A percentile compares a stretch with the other conserved stretches of the same genome.
phyloP scores from a whole-genome alignment of 2,329 filamentous ascomycete species.

The Phaeosphaeria sp. region DNA sequence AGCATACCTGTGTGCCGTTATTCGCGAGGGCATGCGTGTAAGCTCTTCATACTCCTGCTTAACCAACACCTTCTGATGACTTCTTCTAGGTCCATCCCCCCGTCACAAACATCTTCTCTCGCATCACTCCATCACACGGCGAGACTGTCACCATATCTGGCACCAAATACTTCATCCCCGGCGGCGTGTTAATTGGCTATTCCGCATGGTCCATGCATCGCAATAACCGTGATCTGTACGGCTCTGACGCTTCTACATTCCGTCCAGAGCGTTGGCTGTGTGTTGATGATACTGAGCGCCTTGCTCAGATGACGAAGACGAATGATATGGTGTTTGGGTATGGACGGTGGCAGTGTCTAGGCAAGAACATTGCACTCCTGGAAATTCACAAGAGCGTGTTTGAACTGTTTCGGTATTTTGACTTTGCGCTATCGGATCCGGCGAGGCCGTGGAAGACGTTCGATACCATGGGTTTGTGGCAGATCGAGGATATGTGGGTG shows the following conservation, averaged over 20 bases:
- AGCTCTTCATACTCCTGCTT: not conserved
- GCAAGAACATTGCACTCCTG: constrained; percentile 41
- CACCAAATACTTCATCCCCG: constrained; percentile 40
- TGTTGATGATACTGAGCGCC: constrained; percentile 29
- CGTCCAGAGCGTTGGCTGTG: constrained; percentile 58
- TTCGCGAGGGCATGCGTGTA: constrained; percentile 54
- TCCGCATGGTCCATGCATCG: constrained; percentile 42
- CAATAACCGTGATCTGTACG: constrained; percentile 38
- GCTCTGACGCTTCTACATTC: constrained; percentile 53
- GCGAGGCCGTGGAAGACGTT: constrained; percentile 37
- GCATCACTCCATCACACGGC: constrained; percentile 38
- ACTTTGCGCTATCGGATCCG: constrained; percentile 40
- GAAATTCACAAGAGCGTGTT: constrained; percentile 52
- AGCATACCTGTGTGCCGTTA: constrained; percentile 55
- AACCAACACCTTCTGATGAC: not conserved
- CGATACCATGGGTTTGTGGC: constrained; percentile 36
- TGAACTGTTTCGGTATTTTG: constrained; percentile 47
- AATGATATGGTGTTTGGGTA: constrained; percentile 48
- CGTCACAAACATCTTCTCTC: constrained; percentile 42
- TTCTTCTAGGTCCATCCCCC: constrained; percentile 49
- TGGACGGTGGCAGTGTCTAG: constrained; percentile 45
- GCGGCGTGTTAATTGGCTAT: constrained; percentile 44
- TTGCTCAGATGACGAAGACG: constrained; percentile 39
- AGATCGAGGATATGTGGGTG: constrained; percentile 42
- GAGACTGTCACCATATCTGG: constrained; percentile 38